A percentile compares a stretch with the other conserved stretches of the same genome.
Evolutionary conservation across 805 yeast genomes (phyloP).

Genomic region (Saturnispora quitensis): DNA sequence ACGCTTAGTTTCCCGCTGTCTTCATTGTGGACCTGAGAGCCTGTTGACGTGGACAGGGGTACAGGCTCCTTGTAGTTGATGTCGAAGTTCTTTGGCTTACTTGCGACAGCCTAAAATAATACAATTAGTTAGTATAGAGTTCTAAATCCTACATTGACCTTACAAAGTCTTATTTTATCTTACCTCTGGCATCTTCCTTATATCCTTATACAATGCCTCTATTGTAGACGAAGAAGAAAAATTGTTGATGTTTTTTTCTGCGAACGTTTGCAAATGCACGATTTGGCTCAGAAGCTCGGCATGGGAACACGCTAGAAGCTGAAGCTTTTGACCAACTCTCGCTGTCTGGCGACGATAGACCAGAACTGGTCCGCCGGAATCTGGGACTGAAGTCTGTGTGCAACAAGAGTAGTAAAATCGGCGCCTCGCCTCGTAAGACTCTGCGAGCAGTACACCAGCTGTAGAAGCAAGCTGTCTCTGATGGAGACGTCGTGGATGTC

Average conservation of each 20-base stretch:
- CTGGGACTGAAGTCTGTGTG: not conserved
- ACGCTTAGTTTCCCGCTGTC: not conserved
- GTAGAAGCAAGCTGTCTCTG: slow-evolving; percentile 65
- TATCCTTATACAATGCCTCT: not conserved
- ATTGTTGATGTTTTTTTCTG: not conserved
- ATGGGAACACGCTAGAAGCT: not conserved
- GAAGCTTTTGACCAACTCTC: slow-evolving; percentile 22
- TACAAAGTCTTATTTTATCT: not conserved
- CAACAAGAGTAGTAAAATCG: slow-evolving; percentile 53
- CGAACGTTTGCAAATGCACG: not conserved
- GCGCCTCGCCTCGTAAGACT: slow-evolving; percentile 65
- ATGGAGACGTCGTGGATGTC: slow-evolving; percentile 30
- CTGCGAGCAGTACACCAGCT: slow-evolving; percentile 82
- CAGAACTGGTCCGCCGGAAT: not conserved
- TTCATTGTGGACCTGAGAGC: not conserved
- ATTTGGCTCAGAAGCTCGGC: not conserved
- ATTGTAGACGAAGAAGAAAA: not conserved
- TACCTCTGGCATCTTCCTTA: not conserved
- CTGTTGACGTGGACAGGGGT: not conserved
- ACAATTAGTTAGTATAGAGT: not conserved
- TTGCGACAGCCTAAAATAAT: not conserved
- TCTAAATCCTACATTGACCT: not conserved
- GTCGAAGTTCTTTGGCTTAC: not conserved
- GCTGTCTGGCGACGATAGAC: slow-evolving; percentile 31
- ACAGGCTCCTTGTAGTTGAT: not conserved